A percentile compares a stretch with the other conserved stretches of the same genome.
phyloP scores from a whole-genome alignment of 768 basidiomycete species.

The Tubosaeta sp. region DNA sequence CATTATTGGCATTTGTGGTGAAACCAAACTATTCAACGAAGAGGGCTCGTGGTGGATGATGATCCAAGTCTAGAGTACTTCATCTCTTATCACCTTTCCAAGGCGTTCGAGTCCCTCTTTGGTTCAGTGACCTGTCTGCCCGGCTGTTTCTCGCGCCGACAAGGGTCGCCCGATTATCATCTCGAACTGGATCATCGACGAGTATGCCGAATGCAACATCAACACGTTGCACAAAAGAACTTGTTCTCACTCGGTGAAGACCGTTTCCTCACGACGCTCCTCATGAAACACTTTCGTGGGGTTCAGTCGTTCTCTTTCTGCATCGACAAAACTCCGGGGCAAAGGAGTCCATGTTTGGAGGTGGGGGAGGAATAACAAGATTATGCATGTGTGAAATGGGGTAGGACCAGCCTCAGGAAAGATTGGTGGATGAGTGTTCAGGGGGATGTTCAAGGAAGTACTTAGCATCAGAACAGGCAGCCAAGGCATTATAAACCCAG shows the following conservation, averaged over 20 bases:
- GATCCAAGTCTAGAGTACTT: slow-evolving; percentile 98
- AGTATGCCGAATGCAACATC: slow-evolving; percentile 89
- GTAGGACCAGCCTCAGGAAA: not conserved
- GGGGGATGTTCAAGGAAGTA: not conserved
- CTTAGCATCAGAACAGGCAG: not conserved
- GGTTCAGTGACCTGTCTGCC: slow-evolving; percentile 95
- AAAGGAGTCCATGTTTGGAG: slow-evolving; percentile 9
- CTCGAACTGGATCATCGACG: slow-evolving; percentile 92
- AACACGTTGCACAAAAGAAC: slow-evolving; percentile 98
- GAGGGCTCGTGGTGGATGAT: slow-evolving; percentile 97
- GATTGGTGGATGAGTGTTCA: not conserved
- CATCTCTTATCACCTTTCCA: slow-evolving; percentile 89
- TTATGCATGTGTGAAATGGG: not conserved
- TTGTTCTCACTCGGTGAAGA: slow-evolving; percentile 92
- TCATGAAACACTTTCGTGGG: slow-evolving; percentile 87
- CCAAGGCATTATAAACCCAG: slow-evolving; percentile 11
- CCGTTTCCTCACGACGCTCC: slow-evolving; percentile 87
- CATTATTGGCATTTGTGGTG: slow-evolving; percentile 92
- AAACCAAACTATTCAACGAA: slow-evolving; percentile 89
- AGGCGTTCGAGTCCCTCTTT: slow-evolving; percentile 90
- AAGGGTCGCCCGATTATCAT: slow-evolving; percentile 96
- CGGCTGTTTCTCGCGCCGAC: slow-evolving; percentile 93
- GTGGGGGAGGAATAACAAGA: slow-evolving; percentile 2
- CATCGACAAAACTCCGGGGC: slow-evolving; percentile 23
- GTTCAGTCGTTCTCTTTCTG: slow-evolving; percentile 17